Evolutionary conservation across 225 moss, liverwort and hornwort species (phyloP).

Genomic region (Thuidium tamariscinum): DNA sequence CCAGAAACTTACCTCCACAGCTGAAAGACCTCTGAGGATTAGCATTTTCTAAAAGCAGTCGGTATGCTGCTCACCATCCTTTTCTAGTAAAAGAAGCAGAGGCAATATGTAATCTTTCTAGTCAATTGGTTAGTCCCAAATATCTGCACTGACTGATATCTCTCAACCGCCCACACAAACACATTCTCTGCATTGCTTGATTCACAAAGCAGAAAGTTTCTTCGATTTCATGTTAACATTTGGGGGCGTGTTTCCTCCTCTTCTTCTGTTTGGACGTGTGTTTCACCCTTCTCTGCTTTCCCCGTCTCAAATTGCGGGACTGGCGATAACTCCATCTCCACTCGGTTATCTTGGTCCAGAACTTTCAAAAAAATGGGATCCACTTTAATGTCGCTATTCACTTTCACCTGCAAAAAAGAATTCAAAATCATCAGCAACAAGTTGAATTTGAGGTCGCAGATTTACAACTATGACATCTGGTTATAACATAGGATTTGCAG

Average conservation of each 20-base stretch:
- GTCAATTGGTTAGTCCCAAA: not conserved
- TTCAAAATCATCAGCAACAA: not conserved
- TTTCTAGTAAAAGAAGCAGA: not conserved
- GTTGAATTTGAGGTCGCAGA: not conserved
- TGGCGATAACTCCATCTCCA: slow-evolving; percentile 63
- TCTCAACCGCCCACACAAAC: not conserved
- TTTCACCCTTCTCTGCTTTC: not conserved
- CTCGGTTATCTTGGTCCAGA: slow-evolving; percentile 89
- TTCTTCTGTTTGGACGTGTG: slow-evolving; percentile 1
- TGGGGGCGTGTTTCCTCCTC: not conserved
- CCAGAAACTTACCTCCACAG: not conserved
- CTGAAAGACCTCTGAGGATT: not conserved
- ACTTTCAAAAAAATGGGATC: slow-evolving; percentile 80
- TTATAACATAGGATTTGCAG: not conserved
- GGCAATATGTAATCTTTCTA: not conserved
- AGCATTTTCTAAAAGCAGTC: not conserved
- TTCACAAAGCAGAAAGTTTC: not conserved
- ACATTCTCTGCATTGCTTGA: not conserved
- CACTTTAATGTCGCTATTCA: slow-evolving; percentile 91
- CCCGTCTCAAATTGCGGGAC: slow-evolving; percentile 6
- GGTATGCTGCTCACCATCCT: not conserved
- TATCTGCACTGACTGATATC: not conserved
- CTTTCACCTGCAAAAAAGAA: slow-evolving; percentile 53
- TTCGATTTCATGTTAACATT: not conserved
- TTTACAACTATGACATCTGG: not conserved